A percentile compares a stretch with the other conserved stretches of the same genome.
Evolutionary conservation across 257 asterid species (phyloP).

Genomic region (Nicotiana benthamiana): DNA sequence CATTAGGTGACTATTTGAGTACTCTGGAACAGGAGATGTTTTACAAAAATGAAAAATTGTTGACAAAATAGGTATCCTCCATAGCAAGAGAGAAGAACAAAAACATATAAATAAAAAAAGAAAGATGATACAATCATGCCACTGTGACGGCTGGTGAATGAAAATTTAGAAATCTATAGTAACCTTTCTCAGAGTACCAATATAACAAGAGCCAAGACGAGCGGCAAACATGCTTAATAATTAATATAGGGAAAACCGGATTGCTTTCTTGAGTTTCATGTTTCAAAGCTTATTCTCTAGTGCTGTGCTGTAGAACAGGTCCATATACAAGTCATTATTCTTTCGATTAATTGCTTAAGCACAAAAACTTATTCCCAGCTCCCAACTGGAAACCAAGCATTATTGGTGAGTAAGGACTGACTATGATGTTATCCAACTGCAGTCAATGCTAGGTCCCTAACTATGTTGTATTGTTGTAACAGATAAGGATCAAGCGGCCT

Average conservation of each 20-base stretch:
- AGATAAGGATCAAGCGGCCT: not conserved
- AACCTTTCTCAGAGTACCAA: not conserved
- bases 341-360: not conserved
- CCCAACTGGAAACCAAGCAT: not conserved
- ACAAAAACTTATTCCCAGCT: not conserved
- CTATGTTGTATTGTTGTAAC: not conserved
- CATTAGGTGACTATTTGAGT: too few species aligned
- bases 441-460: not conserved
- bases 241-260: not conserved
- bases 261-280: not conserved
- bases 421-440: not conserved
- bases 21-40: not conserved
- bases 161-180: not conserved
- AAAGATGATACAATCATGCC: not conserved
- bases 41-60: too few species aligned
- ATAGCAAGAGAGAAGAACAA: too few species aligned
- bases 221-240: not conserved
- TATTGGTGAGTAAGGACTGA: not conserved
- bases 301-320: not conserved
- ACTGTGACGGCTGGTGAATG: not conserved
- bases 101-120: not conserved
- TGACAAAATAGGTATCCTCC: too few species aligned
- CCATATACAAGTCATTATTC: not conserved
- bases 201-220: not conserved
- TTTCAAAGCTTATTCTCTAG: not conserved